Base-by-base conservation (phyloP, 2,329 filamentous ascomycete genomes). In the Nothopassalora personata region DNA sequence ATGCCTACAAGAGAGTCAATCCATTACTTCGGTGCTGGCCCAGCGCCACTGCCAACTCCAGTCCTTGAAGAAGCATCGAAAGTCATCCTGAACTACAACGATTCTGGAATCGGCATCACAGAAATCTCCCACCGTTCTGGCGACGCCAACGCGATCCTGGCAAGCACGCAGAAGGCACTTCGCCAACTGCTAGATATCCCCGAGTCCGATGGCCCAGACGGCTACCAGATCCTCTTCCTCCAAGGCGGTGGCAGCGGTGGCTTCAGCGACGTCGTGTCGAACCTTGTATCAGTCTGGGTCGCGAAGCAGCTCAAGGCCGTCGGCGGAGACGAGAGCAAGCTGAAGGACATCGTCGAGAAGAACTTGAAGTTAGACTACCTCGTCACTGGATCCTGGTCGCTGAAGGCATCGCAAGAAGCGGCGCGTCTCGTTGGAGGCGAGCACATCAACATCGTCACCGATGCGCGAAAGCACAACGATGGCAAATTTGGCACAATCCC, bases 401-500 rank as follows among this genome's bases (percentile, higher is more conserved):
- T 90, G 66, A 97, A 97, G 77, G 92, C 92, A 11, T 87, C 85
- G 36, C 87, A 91, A 73, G 93, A 97, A 76, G 91, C 89, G 4
- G 81, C 81, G 59, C 82, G 91, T 56, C 79, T 97, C 9, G 74
- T 96, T 2, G 92, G 93, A 19, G 75, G 86, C 1, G 85, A 92
- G 72, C 80, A 89, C 66, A 87, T 96, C 74, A 96, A 97, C 72
- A 77, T 96, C 33, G 91, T 83, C 10, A 77, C 86, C 11, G 91
- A 96, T 74, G 76, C 82, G 39, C 73, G 79, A 33, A 79, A 79
- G 65, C 69, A 74, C 60, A 53, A 60, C 66, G 81, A 83, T 67
- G 90, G 90, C 64, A 96, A 94, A 74, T 97, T 95, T 72, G 91
- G 91, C 60, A 84, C 79, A 62, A 96, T 97, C 54, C 88, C 93